Percentiles rank a stretch among this genome's conserved stretches.
Conservation (phyloP, 345 rosid species). For the Boechera divaricarpa region DNA sequence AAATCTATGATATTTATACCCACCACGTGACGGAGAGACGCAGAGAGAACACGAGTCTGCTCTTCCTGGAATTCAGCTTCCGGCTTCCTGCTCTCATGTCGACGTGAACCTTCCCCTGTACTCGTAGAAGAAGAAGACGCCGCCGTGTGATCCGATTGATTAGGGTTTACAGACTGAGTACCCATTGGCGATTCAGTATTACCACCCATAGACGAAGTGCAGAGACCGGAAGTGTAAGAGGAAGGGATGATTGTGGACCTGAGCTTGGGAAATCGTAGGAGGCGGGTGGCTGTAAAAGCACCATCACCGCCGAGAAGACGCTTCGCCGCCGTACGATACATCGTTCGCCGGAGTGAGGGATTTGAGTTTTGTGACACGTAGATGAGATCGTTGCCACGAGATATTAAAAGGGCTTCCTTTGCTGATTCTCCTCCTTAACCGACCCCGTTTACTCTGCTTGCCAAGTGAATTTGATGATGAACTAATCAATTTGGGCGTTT, state of each 20-base stretch:
- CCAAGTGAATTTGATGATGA: background rate
- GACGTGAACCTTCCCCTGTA: constrained; percentile 49
- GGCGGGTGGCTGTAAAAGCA: constrained; percentile 28
- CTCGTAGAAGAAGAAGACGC: constrained; percentile 53
- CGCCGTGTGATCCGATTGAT: constrained; percentile 46
- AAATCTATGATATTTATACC: constrained; percentile 23
- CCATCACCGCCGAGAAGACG: constrained; percentile 51
- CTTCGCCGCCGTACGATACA: constrained; percentile 72
- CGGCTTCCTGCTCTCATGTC: constrained; percentile 54
- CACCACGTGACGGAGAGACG: constrained; percentile 88
- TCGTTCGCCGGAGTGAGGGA: constrained; percentile 32
- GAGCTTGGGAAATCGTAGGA: constrained; percentile 40
- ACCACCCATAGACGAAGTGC: constrained; percentile 40
- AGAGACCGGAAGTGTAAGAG: constrained; percentile 47
- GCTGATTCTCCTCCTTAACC: background rate
- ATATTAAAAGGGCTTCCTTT: constrained; percentile 21
- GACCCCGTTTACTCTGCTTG: constrained; percentile 7
- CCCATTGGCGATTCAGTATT: constrained; percentile 42
- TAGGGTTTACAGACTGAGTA: constrained; percentile 30
- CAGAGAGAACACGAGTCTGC: constrained; percentile 76
- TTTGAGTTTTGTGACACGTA: constrained; percentile 21
- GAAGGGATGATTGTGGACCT: constrained; percentile 36
- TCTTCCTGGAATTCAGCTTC: constrained; percentile 67
- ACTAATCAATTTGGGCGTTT: constrained; percentile 11
- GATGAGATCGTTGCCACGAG: constrained; percentile 37